These are phyloP conservation scores for Periconia sp. DNA, from an alignment of 2,329 filamentous ascomycete species.

Conservation along the genomic window DNA sequence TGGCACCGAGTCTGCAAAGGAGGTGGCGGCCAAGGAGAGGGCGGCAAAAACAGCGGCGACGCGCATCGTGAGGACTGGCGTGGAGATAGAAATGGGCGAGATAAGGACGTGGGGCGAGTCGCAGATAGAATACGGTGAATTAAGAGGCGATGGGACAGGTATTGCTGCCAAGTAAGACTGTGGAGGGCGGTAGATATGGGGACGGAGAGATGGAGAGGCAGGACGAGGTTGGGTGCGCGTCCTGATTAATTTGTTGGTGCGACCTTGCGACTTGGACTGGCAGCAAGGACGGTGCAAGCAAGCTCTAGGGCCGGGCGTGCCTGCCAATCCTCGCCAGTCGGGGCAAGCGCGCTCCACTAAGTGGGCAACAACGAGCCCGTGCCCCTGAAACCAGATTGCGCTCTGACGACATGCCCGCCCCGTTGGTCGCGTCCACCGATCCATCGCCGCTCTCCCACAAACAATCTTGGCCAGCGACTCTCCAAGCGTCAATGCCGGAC, in stretches of 20 bases:
- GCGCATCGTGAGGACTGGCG: slow-evolving; percentile 31
- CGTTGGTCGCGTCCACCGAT: neutral
- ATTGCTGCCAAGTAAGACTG: neutral
- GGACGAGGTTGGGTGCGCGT: slow-evolving; percentile 21
- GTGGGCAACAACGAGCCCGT: slow-evolving; percentile 4
- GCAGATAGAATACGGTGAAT: neutral
- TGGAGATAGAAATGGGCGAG: slow-evolving; percentile 7
- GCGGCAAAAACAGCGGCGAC: slow-evolving; percentile 33
- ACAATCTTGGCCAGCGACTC: no score
- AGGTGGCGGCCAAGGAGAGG: slow-evolving; percentile 33
- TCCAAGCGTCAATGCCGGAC: no score
- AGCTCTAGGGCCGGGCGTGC: slow-evolving; percentile 11
- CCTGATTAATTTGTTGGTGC: slow-evolving; percentile 24
- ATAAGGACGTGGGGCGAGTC: neutral
- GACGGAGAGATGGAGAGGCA: slow-evolving; percentile 4
- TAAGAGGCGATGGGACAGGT: no score
- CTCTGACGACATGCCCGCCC: slow-evolving; percentile 9
- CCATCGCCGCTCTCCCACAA: no score
- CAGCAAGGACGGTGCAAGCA: slow-evolving; percentile 22
- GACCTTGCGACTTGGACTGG: slow-evolving; percentile 12
- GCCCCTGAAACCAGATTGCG: slow-evolving; percentile 14
- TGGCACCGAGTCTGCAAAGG: slow-evolving; percentile 31
- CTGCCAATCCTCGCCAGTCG: slow-evolving; percentile 8
- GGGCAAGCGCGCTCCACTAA: slow-evolving; percentile 4
- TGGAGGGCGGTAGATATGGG: slow-evolving; percentile 3